Base-by-base conservation (phyloP, 1,284 basidiomycete genomes). In the Microbotryum lychnidis-dioicae region DNA sequence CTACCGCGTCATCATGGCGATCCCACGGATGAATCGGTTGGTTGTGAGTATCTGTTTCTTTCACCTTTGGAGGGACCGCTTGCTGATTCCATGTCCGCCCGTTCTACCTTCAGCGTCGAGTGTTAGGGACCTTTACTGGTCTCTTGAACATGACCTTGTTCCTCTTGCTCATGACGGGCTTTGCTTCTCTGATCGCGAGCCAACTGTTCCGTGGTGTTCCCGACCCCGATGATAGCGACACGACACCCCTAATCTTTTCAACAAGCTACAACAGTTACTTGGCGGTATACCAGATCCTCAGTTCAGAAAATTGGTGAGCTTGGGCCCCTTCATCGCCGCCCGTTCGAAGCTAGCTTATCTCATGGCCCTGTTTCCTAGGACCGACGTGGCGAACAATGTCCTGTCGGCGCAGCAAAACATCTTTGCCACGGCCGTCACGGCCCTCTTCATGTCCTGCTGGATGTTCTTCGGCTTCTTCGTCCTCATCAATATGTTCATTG, bases 401-500 rank as follows among this genome's bases (percentile, higher is more conserved):
- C 81, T 86, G 1, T 76, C 77, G 4, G 83, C 85, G 4, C 89
- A 91, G 72, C 93, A 97, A 75, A 82, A 84, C 1, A 81, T 83
- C 27, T 77, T 97, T 45, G 80, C 86, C 0, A 82, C 85, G 8
- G 76, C 45, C 20, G 23, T 16, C 14, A 25, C 57, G 68, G 62
- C 67, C 57, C 44, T n/a, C 44, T 3, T 6, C 31, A 18, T 55
- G 21, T n/a, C 37, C 4, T 25, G 31, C 49, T 20, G 29, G 51
- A 18, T 52, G 31, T 18, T 31, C 29, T 52, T 37, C 20, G 31
- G 29, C 5, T 54, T 25, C 47, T 1, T 93, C 78, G 91, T 97
- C 71, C 80, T 97, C n/a, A 75, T 96, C 60, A 92, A 97, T 72
- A 90, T 97, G 86, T 97, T 97, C 79, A 92, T 98, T 72, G 94